Evolutionary conservation across 768 basidiomycete species (phyloP), one percentile per base, ranked within the genome.

Genomic region (Podaxis sp.): DNA sequence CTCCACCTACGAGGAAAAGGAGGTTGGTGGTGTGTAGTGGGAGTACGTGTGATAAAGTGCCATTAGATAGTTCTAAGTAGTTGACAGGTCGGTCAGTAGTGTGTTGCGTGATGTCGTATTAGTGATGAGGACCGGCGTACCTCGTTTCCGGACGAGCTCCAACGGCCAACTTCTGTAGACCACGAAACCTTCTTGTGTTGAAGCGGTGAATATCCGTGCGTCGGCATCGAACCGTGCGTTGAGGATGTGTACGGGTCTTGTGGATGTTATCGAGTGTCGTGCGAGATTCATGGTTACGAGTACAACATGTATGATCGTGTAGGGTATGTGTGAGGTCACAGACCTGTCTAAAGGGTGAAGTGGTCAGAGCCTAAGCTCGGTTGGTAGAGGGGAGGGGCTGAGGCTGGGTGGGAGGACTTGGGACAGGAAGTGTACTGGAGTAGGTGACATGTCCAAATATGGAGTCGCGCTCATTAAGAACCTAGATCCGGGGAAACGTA

Each of bases 1-100:
- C 93, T 51, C 94, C 94, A 54, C 94, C 94, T 59, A 95, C 80
- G 52, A 96, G 86, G 74, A 95, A 94, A 54, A 95, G 79, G 22
- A 96, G 77, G 63, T 92, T 93, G 11, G 92, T 88, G 11, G 87
- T 83, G 70, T 95, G 92, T 60, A 93, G 77, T 2, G 94, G 94
- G 13, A 92, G 82, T 17, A 85, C 90, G 26, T 84, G 80, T n/a
- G 89, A 78, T 1, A 95, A 79, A 2, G 93, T 94, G 30, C 93
- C 93, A 42, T 89, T 89, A 13, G 82, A 82, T 60, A 95, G 79
- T 72, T 94, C 92, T 95, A 39, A 12, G 48, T n/a, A 26, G 12
- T 12, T 46, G 24, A 12, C 15, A 15, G 2, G 54, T 42, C 8
- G 2, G 54, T 56, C 17, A 40, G 39, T 19, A 40, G 54, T 40